These are phyloP conservation scores for Stenogyne calaminthoides DNA, from an alignment of 305 asterid species.

Conservation along the genomic window DNA sequence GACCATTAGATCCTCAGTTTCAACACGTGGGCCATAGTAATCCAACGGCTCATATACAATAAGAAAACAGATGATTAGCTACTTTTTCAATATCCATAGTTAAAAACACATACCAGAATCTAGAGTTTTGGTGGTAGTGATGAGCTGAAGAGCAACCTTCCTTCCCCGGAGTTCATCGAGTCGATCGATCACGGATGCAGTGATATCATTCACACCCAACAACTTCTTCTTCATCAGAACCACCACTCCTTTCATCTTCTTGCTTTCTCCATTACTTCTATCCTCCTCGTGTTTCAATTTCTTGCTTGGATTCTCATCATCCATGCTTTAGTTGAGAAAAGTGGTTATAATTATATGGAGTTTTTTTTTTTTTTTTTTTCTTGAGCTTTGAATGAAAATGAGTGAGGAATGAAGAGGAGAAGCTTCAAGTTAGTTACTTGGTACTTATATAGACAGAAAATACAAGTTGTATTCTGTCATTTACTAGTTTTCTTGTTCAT, in stretches of 20 bases:
- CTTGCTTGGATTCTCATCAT: constrained; percentile 16
- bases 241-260: constrained; percentile 31
- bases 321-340: constrained; percentile 15
- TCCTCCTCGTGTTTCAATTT: constrained; percentile 32
- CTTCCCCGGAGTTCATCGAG: constrained; percentile 45
- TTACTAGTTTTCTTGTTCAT: neutral
- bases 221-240: constrained; percentile 55
- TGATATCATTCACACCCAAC: constrained; percentile 34
- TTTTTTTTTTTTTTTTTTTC: neutral
- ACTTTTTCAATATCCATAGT: neutral
- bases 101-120: constrained; percentile 31
- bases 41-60: constrained; percentile 17
- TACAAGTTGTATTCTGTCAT: neutral
- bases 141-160: constrained; percentile 51
- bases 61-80: neutral
- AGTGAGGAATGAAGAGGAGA: constrained; percentile 15
- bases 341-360: neutral
- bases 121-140: constrained; percentile 28
- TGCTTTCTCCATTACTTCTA: constrained; percentile 15
- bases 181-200: constrained; percentile 43
- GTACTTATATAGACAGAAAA: constrained; percentile 10
- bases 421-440: neutral
- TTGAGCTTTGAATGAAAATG: neutral
- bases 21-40: constrained; percentile 2
- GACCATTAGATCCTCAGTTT: constrained; percentile 20